phyloP scores from a whole-genome alignment of 2,329 filamentous ascomycete genomes.

The Elsinoe perseae region DNA sequence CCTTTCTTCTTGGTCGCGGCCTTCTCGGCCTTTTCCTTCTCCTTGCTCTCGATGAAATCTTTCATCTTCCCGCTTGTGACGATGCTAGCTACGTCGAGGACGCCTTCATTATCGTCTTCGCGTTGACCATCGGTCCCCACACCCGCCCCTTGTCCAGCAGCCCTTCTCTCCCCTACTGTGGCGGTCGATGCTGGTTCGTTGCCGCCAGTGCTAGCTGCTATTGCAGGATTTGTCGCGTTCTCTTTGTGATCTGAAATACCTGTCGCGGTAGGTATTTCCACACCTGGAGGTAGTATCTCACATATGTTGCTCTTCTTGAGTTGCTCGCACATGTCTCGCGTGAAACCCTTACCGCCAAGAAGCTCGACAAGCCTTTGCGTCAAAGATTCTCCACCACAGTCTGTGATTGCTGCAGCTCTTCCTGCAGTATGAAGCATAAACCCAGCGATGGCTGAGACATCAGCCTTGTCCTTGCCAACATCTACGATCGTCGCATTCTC shows the following conservation, averaged over 20 bases:
- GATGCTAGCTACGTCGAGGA: constrained; percentile 76
- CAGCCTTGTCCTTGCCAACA: constrained; percentile 84
- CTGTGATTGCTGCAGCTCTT: constrained; percentile 51
- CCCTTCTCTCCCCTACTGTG: constrained; percentile 41
- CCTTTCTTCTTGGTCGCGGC: constrained; percentile 50
- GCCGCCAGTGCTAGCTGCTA: constrained; percentile 49
- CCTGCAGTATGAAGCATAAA: constrained; percentile 65
- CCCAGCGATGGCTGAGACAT: constrained; percentile 83
- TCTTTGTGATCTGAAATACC: neutral
- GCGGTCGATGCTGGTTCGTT: constrained; percentile 34
- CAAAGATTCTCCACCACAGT: constrained; percentile 81
- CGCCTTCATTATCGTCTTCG: constrained; percentile 58
- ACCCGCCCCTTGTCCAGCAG: constrained; percentile 49
- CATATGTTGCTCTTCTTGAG: constrained; percentile 56
- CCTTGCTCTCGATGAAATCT: constrained; percentile 61
- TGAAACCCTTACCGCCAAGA: constrained; percentile 52
- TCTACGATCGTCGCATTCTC: constrained; percentile 80
- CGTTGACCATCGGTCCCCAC: constrained; percentile 44
- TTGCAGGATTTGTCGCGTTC: constrained; percentile 43
- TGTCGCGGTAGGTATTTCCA: constrained; percentile 43
- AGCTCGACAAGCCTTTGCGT: constrained; percentile 65
- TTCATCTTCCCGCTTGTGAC: constrained; percentile 73
- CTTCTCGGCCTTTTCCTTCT: constrained; percentile 72
- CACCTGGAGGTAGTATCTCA: constrained; percentile 51
- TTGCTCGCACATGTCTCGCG: constrained; percentile 57